Percentiles rank a stretch among this genome's conserved stretches.
Conservation (phyloP, 768 basidiomycete species). For the Phaeotremella skinneri region DNA sequence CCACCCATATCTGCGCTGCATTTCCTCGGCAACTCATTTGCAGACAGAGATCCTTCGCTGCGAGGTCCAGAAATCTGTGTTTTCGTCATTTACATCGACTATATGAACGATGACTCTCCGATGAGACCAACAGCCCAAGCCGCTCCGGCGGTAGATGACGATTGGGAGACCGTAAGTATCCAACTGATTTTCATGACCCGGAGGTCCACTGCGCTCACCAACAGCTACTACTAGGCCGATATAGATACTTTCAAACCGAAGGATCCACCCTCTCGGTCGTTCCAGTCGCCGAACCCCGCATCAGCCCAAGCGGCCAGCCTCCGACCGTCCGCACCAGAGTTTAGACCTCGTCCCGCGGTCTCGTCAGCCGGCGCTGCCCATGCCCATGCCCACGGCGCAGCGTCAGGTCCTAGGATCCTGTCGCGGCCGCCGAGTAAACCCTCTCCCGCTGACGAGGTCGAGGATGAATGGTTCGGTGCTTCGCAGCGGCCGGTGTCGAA, state of each 20-base stretch:
- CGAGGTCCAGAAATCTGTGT: too few species aligned
- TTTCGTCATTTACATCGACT: neutral
- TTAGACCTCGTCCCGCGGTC: slow-evolving; percentile 20
- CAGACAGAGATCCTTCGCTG: too few species aligned
- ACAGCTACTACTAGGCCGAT: slow-evolving; percentile 5
- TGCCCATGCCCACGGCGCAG: neutral
- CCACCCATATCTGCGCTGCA: too few species aligned
- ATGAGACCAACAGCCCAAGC: neutral
- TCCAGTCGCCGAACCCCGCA: neutral
- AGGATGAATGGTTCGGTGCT: slow-evolving; percentile 29
- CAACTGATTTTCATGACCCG: neutral
- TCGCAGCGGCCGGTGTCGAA: slow-evolving; percentile 19
- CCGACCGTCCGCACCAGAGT: slow-evolving; percentile 18
- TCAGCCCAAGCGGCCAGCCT: slow-evolving; percentile 7
- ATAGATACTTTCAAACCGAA: slow-evolving; percentile 4
- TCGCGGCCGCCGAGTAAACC: neutral
- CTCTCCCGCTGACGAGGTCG: neutral
- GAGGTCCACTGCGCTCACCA: neutral
- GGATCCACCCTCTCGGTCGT: slow-evolving; percentile 4
- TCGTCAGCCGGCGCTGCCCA: neutral
- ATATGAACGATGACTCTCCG: slow-evolving; percentile 12
- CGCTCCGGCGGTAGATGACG: slow-evolving; percentile 19
- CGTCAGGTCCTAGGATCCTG: neutral
- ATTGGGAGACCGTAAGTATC: slow-evolving; percentile 36
- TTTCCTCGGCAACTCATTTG: too few species aligned